Base-by-base conservation (phyloP, 345 rosid species). In the Triadica sebifera region DNA sequence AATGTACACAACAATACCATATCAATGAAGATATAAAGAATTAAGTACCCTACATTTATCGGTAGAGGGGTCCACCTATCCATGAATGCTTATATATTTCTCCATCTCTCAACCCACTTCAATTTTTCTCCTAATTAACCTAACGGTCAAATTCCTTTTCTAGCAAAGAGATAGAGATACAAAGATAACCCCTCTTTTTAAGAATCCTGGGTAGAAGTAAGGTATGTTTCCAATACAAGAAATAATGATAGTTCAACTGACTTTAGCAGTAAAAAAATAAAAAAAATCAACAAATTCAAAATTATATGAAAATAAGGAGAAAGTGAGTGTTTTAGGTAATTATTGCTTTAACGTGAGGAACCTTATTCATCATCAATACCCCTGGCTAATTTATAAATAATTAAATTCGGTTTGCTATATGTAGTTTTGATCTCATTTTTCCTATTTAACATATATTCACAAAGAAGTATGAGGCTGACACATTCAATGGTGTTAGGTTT, bases 161-260 rank as follows among this genome's bases (percentile, higher is more conserved):
- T 22, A 37, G 19, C 59, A n/a, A 59, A 34, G 13, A 24, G 9
- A 58, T 58, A 22, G 34, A 29, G 11, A 49, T 49, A 24, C 52
- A 75, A 80, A 72, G 74, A 63, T 25, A 75, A 62, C 39, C 70
- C 46, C 62, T 29, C 63, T 73, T 58, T 71, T 19, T 20, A 71
- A 56, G 75, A 55, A 78, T 62, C 60, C 66, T 63, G 22, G 52
- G 59, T 24, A 53, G 66, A 82, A 76, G 81, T 56, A 78, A 80
- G 84, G 84, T 69, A 80, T 78, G 84, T 80, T 82, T 82, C 74
- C 84, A 72, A 79, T 72, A 65, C 84, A 81, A 77, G 81, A 81
- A 80, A 82, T 82, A 68, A 85, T 85, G 82, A 78, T 82, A 65
- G 65, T 72, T 49, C 76, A 69, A 63, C 70, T 58, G 76, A 70